These are phyloP conservation scores for Calonectria montana DNA, from an alignment of 2,329 filamentous ascomycete genomes.

Conservation along the genomic window DNA sequence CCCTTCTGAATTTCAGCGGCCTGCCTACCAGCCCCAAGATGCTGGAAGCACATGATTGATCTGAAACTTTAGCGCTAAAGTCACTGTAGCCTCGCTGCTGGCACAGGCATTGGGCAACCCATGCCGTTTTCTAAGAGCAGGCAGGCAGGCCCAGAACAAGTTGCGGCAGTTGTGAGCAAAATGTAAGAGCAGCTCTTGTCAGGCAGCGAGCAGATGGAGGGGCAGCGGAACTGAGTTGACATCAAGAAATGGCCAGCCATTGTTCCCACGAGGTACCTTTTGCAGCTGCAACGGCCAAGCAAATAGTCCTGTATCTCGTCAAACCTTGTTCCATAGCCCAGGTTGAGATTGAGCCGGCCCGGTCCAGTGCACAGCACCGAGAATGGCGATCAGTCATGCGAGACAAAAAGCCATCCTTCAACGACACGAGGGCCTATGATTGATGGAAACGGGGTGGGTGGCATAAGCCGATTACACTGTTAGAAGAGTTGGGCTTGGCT, in stretches of 20 bases:
- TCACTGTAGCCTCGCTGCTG: neutral
- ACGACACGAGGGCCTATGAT: neutral
- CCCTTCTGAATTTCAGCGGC: neutral
- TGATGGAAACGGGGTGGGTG: conserved; percentile 1
- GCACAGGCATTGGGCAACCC: too few species aligned
- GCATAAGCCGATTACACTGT: conserved; percentile 14
- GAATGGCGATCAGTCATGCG: neutral
- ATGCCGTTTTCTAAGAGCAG: too few species aligned
- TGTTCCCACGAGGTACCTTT: too few species aligned
- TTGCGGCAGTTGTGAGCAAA: too few species aligned
- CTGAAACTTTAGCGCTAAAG: neutral
- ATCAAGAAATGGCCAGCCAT: too few species aligned
- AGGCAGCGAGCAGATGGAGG: too few species aligned
- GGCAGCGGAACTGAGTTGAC: too few species aligned
- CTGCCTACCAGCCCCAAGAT: neutral
- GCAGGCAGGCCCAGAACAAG: too few species aligned
- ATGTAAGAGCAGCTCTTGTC: too few species aligned
- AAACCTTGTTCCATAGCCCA: neutral
- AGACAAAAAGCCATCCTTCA: neutral
- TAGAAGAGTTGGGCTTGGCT: neutral
- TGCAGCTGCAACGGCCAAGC: neutral
- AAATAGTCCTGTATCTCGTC: neutral
- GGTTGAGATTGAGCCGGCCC: neutral
- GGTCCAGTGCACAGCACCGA: neutral
- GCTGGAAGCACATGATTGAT: neutral